These are phyloP conservation scores for Tolypocladium inflatum DNA, from an alignment of 2,329 filamentous ascomycete genomes.

Conservation along the genomic window DNA sequence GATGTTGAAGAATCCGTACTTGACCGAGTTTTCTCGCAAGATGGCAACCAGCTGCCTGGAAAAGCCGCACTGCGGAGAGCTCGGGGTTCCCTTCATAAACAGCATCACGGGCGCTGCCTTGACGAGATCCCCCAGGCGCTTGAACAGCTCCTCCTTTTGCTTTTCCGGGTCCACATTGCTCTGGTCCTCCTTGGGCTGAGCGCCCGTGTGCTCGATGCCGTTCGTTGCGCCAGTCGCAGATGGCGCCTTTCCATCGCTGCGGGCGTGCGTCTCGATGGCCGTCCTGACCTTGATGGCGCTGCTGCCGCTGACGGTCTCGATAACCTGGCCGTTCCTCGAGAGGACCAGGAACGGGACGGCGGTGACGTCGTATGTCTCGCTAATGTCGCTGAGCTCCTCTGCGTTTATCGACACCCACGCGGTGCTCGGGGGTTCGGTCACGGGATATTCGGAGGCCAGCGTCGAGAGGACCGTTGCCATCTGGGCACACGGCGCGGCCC, in stretches of 20 bases:
- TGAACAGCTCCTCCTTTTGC: conserved; percentile 76
- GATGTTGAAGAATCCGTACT: conserved; percentile 99
- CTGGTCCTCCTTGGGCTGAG: conserved; percentile 32
- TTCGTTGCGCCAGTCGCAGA: conserved; percentile 24
- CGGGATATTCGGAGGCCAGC: conserved; percentile 77
- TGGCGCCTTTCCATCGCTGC: conserved; percentile 26
- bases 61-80: conserved; percentile 83
- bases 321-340: conserved; percentile 60
- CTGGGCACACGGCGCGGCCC: conserved; percentile 92
- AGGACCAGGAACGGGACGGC: conserved; percentile 90
- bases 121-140: conserved; percentile 72
- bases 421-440: conserved; percentile 54
- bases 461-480: conserved; percentile 82
- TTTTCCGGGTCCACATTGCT: conserved; percentile 38
- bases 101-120: conserved; percentile 97
- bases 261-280: conserved; percentile 76
- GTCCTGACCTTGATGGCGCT: conserved; percentile 78
- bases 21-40: conserved; percentile 78
- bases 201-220: conserved; percentile 25
- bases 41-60: conserved; percentile 81
- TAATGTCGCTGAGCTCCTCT: conserved; percentile 86
- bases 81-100: conserved; percentile 96
- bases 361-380: conserved; percentile 86
- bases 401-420: conserved; percentile 89
- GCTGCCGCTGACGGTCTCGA: conserved; percentile 84